Conservation (phyloP, 2,329 filamentous ascomycete species). For the Aspergillus fumigatiaffinis region DNA sequence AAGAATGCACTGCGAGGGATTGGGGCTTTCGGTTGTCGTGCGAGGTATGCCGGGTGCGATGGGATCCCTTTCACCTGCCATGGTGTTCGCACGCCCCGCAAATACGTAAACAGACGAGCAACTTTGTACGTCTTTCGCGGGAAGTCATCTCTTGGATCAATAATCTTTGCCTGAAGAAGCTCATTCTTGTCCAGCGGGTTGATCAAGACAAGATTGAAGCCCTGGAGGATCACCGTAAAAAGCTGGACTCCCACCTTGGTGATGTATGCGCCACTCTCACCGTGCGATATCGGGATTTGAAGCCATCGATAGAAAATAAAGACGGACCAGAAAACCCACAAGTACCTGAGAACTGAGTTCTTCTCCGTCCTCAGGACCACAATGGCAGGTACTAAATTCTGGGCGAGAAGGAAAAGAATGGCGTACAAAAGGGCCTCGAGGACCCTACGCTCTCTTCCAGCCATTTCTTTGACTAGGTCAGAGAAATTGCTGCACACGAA, state of each 20-base stretch:
- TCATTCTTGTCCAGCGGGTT: neutral
- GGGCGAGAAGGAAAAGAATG: neutral
- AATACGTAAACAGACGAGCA: conserved; percentile 5
- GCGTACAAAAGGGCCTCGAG: neutral
- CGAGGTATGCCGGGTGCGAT: conserved; percentile 1
- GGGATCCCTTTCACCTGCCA: conserved; percentile 21
- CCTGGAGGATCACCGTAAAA: neutral
- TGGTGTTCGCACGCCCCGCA: conserved; percentile 19
- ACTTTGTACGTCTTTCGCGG: neutral
- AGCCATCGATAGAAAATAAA: neutral
- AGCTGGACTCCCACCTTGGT: neutral
- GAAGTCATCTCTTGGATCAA: neutral
- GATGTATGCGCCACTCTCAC: neutral
- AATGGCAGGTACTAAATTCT: neutral
- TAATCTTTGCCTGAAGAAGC: neutral
- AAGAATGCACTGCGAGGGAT: conserved; percentile 11
- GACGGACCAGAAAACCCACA: neutral
- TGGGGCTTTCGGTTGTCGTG: neutral
- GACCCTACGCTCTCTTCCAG: neutral
- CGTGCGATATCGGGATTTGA: neutral
- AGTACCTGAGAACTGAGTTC: neutral
- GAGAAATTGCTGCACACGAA: neutral
- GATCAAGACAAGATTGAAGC: neutral
- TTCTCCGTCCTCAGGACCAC: neutral
- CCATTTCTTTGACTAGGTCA: neutral